A percentile compares a stretch with the other conserved stretches of the same genome.
Conservation (phyloP, 306 rosid species). For the Dalbergia oliveri region DNA sequence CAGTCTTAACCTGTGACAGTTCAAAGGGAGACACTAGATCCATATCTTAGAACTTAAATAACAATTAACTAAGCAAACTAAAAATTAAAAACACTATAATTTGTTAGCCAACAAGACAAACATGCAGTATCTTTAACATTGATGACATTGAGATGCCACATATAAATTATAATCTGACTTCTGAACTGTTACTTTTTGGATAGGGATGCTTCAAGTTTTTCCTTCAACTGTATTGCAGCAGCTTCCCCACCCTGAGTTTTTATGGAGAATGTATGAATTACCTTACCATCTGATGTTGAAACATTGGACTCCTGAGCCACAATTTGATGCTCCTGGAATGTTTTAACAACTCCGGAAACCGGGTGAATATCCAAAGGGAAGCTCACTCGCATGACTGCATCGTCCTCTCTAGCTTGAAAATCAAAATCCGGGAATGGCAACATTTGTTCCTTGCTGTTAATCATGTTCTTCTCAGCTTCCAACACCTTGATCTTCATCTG, state of each 20-base stretch:
- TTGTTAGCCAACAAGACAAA: slow-evolving; percentile 30
- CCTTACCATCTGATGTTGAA: slow-evolving; percentile 57
- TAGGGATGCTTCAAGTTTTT: slow-evolving; percentile 74
- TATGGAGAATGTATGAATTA: slow-evolving; percentile 80
- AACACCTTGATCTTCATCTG: slow-evolving; percentile 81
- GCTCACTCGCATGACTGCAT: slow-evolving; percentile 76
- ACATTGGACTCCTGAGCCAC: slow-evolving; percentile 69
- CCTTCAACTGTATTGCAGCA: slow-evolving; percentile 78
- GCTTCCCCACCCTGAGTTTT: slow-evolving; percentile 70
- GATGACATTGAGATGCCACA: slow-evolving; percentile 40
- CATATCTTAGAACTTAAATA: slow-evolving; percentile 17
- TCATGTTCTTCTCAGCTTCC: slow-evolving; percentile 78
- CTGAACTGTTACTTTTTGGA: slow-evolving; percentile 50
- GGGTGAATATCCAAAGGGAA: slow-evolving; percentile 84
- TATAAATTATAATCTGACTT: slow-evolving; percentile 23
- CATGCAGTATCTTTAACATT: slow-evolving; percentile 14
- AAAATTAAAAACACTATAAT: neutral
- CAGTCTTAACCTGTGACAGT: slow-evolving; percentile 24
- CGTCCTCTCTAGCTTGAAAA: slow-evolving; percentile 75
- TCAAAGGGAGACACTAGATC: neutral
- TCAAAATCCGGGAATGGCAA: slow-evolving; percentile 68
- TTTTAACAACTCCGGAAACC: slow-evolving; percentile 69
- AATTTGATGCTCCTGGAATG: slow-evolving; percentile 74
- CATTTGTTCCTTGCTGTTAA: slow-evolving; percentile 52
- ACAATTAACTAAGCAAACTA: slow-evolving; percentile 21